Base-by-base conservation (phyloP, 768 basidiomycete genomes). In the Mycena belliarum region DNA sequence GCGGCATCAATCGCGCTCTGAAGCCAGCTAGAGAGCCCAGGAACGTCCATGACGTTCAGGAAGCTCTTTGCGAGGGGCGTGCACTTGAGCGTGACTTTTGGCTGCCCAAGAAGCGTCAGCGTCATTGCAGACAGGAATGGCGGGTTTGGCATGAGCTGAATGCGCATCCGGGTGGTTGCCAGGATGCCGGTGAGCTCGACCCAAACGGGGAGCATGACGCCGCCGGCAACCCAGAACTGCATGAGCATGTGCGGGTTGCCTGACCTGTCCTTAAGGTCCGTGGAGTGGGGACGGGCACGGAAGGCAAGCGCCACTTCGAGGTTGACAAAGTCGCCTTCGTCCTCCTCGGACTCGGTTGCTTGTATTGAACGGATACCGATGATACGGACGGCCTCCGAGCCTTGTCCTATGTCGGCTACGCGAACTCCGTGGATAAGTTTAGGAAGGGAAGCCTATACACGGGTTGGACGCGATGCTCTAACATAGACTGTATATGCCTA, bases 41-140 rank as follows among this genome's bases (percentile, higher is more conserved):
- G 90, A 1, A 92, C 68, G 69, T 92, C 86, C 78, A 92, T 85
- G n/a, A 92, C 75, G 67, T 91, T 90, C 16, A 88, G 78, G n/a
- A 89, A 80, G 8, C 76, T 69, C 61, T 77, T 80, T 43, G 81
- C 75, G 60, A 91, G 75, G 0, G 90, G 88, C 2, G 84, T 83
- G 44, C 84, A 87, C 20, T 83, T 84, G 28, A 88, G 74, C 21
- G 81, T 81, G 40, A 88, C 80, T 35, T 79, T 76, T 0, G 91
- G 91, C 7, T 88, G 81, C 18, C 89, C 89, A 62, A 91, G 82
- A 16, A 93, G 73, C 0, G 89, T 85, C 59, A 91, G 33, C 0
- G 80, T 79, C 65, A 79, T 76, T 6, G 73, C 29, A 6, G 73
- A 73, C 9, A 78, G 55, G 61, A 85, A 92, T 0, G 90, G 91